Conservation (phyloP, 345 rosid genomes). For the Syzygium jambos region DNA sequence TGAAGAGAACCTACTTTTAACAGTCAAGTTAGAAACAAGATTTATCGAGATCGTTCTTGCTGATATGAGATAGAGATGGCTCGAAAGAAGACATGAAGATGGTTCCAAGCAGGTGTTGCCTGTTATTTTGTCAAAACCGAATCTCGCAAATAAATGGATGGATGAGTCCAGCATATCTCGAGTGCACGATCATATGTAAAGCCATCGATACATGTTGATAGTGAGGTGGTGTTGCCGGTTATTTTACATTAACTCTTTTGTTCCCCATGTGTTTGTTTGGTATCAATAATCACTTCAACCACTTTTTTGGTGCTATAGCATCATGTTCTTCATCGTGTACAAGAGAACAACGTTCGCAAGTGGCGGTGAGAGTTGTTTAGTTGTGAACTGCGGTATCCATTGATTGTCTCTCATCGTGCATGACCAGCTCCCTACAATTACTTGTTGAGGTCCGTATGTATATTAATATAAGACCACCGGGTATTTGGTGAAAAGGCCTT, state of each 20-base stretch:
- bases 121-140: not conserved
- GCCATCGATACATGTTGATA: not conserved
- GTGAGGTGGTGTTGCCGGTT: not conserved
- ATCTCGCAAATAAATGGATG: not conserved
- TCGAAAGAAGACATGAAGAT: conserved; percentile 44
- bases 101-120: conserved; percentile 35
- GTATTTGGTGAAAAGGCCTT: not conserved
- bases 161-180: not conserved
- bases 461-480: not conserved
- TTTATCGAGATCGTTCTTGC: not conserved
- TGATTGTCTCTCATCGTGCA: not conserved
- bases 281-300: not conserved
- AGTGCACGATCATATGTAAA: not conserved
- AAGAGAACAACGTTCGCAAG: not conserved
- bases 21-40: not conserved
- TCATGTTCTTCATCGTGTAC: not conserved
- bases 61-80: conserved; percentile 17
- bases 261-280: not conserved
- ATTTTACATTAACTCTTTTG: not conserved
- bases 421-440: not conserved
- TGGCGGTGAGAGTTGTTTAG: not conserved
- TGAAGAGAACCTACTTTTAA: not conserved
- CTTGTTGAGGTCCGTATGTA: not conserved
- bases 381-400: not conserved
- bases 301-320: not conserved